Conservation (phyloP, 306 rosid genomes). For the Vigna angularis region DNA sequence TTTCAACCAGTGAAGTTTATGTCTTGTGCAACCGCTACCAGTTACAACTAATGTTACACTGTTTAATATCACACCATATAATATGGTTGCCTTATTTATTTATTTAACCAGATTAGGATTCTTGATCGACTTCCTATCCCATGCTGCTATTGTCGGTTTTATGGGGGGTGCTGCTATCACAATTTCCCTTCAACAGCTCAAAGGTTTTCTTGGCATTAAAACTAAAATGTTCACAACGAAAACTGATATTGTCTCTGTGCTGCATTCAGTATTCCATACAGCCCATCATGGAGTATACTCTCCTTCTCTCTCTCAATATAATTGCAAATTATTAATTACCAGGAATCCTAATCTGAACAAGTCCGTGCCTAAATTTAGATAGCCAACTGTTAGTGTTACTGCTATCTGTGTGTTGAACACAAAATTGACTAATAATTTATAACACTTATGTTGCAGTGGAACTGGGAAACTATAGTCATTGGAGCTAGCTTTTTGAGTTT, state of each 20-base stretch:
- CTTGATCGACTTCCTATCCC: conserved; percentile 94
- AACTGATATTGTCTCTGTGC: conserved; percentile 75
- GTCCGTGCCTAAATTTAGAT: neutral
- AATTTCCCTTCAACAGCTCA: conserved; percentile 95
- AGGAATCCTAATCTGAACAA: neutral
- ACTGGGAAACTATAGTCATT: conserved; percentile 87
- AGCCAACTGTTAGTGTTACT: neutral
- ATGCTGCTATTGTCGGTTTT: conserved; percentile 97
- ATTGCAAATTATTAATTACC: conserved; percentile 1
- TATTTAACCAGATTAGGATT: conserved; percentile 76
- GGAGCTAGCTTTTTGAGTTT: conserved; percentile 74
- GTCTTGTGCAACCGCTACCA: neutral
- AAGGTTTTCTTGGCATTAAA: conserved; percentile 88
- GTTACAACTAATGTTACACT: conserved; percentile 16
- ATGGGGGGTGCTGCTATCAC: conserved; percentile 99
- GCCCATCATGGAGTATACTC: conserved; percentile 83
- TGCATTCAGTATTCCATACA: conserved; percentile 65
- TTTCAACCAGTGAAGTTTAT: conserved; percentile 22
- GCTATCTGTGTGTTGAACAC: conserved; percentile 26
- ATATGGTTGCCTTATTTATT: conserved; percentile 1
- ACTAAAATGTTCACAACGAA: conserved; percentile 66
- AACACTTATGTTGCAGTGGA: conserved; percentile 77
- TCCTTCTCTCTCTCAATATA: conserved; percentile 33
- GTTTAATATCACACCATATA: neutral
- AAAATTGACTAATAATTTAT: conserved; percentile 27